Percentiles rank a stretch among this genome's conserved stretches.
Conservation (phyloP, 495 filamentous ascomycete species). For the Amorphotheca resinae region DNA sequence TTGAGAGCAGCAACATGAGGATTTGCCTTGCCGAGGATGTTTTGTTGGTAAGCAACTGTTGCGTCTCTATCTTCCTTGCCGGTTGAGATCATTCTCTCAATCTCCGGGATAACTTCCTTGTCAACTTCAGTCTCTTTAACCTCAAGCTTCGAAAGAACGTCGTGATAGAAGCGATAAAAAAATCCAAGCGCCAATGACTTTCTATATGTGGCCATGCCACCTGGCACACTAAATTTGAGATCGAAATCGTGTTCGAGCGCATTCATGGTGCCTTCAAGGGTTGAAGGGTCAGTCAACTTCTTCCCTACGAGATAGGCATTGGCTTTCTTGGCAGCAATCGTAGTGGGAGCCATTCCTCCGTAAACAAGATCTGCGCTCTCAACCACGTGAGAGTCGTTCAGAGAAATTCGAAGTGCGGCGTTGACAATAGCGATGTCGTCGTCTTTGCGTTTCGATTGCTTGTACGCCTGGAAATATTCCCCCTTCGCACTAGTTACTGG, state of each 20-base stretch:
- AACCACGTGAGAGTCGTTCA: conserved; percentile 54
- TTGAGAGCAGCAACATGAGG: conserved; percentile 88
- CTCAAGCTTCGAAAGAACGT: conserved; percentile 36
- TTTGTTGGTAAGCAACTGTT: conserved; percentile 49
- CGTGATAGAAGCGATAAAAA: conserved; percentile 83
- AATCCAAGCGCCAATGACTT: conserved; percentile 81
- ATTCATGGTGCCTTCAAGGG: conserved; percentile 78
- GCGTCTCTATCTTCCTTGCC: conserved; percentile 50
- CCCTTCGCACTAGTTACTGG: conserved; percentile 52
- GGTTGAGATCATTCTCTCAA: conserved; percentile 51
- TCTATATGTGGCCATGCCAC: conserved; percentile 92
- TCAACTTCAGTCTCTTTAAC: conserved; percentile 36
- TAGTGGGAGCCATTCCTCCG: conserved; percentile 82
- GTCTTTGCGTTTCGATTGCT: conserved; percentile 91
- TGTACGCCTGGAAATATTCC: conserved; percentile 70
- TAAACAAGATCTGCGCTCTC: conserved; percentile 67
- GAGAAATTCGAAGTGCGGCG: conserved; percentile 56
- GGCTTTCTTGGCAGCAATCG: conserved; percentile 68
- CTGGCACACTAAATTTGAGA: conserved; percentile 73
- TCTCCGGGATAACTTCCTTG: conserved; percentile 47
- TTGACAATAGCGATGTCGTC: conserved; percentile 97
- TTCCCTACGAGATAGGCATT: conserved; percentile 59
- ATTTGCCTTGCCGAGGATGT: conserved; percentile 65
- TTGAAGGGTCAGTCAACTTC: conserved; percentile 64
- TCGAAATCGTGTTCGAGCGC: conserved; percentile 80